Evolutionary conservation across 306 rosid species (phyloP).

Genomic region (Alnus rubra): DNA sequence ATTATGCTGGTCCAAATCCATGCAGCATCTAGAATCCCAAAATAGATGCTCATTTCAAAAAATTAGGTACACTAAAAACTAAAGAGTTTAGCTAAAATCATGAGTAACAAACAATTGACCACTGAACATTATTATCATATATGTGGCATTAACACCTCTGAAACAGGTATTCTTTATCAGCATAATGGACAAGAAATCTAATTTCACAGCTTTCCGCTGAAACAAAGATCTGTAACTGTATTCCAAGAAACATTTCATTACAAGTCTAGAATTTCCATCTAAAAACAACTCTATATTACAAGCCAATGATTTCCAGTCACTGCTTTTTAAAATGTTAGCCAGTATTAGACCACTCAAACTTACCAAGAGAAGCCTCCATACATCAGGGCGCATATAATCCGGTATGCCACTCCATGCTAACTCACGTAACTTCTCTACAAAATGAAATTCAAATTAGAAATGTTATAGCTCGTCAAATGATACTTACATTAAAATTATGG

Average conservation of each 20-base stretch:
- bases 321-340: background rate
- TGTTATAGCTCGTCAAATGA: background rate
- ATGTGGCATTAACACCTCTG: background rate
- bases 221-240: background rate
- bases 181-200: background rate
- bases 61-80: background rate
- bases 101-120: background rate
- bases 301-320: background rate
- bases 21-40: background rate
- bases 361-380: constrained; percentile 98
- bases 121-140: background rate
- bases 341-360: constrained; percentile 28
- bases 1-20: background rate
- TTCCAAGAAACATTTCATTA: background rate
- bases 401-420: constrained; percentile 96
- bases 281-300: background rate
- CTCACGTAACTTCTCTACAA: constrained; percentile 86
- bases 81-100: background rate
- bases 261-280: background rate
- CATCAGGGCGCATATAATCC: constrained; percentile 89
- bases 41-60: background rate
- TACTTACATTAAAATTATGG: background rate
- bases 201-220: background rate
- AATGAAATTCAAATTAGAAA: constrained; percentile 27
- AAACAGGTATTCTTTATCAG: background rate